Evolutionary conservation across 1,284 basidiomycete species (phyloP), one percentile per base, ranked within the genome.

Genomic region (Apiotrichum veenhuisii): DNA sequence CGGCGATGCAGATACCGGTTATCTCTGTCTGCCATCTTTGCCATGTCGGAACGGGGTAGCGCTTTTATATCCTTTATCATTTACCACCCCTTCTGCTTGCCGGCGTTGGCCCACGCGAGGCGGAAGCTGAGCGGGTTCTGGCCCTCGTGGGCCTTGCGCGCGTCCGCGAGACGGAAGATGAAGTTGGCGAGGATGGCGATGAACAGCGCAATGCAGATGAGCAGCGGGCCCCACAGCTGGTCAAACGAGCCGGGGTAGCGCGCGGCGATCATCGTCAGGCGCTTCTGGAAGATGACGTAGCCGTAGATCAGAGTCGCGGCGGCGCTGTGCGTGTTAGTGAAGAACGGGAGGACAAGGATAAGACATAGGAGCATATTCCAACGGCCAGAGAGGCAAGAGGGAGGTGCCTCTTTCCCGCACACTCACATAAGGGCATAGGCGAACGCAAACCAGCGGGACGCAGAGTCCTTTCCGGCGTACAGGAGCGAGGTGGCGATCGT

Each of bases 171-270:
- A 71, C 91, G 83, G 58, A 95, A 82, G 64, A 91, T 72, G 72
- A 96, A 96, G 77, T 96, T 96, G 57, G 84, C 82, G 33, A 94
- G 81, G 8, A 96, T 83, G 17, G 89, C 93, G 51, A 86, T 76
- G 79, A 96, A 95, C 26, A 96, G 83, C 11, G 87, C 80, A 17
- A 81, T 78, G 65, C 88, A 91, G 55, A 96, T 85, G 38, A 91
- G 62, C 23, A 95, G 73, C 0, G 93, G 93, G 1, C 91, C 92
- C 25, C 82, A 74, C 8, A 92, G 82, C 55, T 85, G 82, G 72
- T 93, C 92, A 70, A 97, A 96, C 68, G 88, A 85, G 3, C 91
- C 90, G n/a, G 91, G 87, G 77, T 94, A 89, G 51, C 92, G 83
- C 61, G 87, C 85, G 30, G 89, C 87, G 67, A 98, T 98, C 83